Evolutionary conservation across 352 stramenopile genomes (phyloP), one percentile per base, ranked within the genome.

Genomic region (Peronospora belbahrii): DNA sequence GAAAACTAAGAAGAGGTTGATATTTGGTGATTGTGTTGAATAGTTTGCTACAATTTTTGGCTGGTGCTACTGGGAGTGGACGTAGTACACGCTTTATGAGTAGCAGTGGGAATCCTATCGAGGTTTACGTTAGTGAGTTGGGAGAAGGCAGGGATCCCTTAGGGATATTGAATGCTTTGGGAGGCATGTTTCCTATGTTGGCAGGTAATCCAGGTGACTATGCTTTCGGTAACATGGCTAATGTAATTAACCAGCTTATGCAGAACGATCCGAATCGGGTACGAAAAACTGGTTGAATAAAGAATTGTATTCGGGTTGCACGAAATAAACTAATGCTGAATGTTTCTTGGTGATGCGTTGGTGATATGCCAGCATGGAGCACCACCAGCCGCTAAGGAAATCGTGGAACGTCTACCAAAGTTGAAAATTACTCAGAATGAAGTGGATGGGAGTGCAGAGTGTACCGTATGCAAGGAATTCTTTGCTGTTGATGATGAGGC

Each of bases 161-260:
- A n/a, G 71, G 74, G 0, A 51, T 90, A 41, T 69, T 83, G 49
- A 65, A 68, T 17, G 71, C 75, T n/a, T 41, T 89, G 2, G 65
- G 74, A 31, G 75, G 74, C 33, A 70, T 85, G 53, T 65, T 89
- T 18, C 61, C 67, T 20, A 70, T 74, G 27, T 35, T 87, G 19
- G 62, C 69, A 11, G 68, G 74, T 32, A 86, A 88, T 31, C 55
- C 76, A 6, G 79, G 82, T 1, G 82, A 94, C 58, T 94, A 94
- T 35, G 82, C 79, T 3, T 86, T 94, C 48, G 82, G 82, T 22
- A 90, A 85, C 38, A 78, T 91, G 51, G 72, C 80, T 11, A 88
- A 64, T 35, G 65, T 94, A 18, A 91, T 94, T 42, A 91, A 91
- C 50, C 82, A 94, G 47, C 70, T 94, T 14, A 94, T 94, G 82